Evolutionary conservation across 2,329 filamentous ascomycete genomes (phyloP).

Genomic region (Huntiella moniliformis): DNA sequence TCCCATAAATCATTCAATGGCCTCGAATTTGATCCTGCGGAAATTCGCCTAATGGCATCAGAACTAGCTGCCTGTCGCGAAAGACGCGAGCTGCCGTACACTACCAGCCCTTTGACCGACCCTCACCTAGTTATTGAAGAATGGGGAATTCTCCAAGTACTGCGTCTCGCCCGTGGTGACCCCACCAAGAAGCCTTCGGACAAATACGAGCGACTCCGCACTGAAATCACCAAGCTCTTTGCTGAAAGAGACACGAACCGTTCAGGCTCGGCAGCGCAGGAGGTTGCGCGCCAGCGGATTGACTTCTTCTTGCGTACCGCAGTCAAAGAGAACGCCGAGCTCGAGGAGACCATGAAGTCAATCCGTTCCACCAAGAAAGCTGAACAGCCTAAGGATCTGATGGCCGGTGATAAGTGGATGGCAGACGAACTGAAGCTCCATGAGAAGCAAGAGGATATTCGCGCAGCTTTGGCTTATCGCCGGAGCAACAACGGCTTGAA

Average conservation of each 20-base stretch:
- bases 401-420: slow-evolving; percentile 21
- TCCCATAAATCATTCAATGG: background rate
- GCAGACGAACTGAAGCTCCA: slow-evolving; percentile 13
- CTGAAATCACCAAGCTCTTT: slow-evolving; percentile 20
- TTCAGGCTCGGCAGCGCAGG: slow-evolving; percentile 13
- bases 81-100: slow-evolving; percentile 18
- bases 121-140: slow-evolving; percentile 17
- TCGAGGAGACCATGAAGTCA: slow-evolving; percentile 7
- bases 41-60: slow-evolving; percentile 18
- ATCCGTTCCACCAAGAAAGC: background rate
- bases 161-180: slow-evolving; percentile 16
- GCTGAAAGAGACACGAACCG: slow-evolving; percentile 18
- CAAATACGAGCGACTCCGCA: slow-evolving; percentile 15
- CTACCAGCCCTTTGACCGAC: slow-evolving; percentile 16
- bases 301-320: slow-evolving; percentile 16
- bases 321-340: slow-evolving; percentile 13
- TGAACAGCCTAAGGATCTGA: background rate
- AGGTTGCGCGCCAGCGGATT: slow-evolving; percentile 15
- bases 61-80: slow-evolving; percentile 18
- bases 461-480: background rate
- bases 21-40: slow-evolving; percentile 10
- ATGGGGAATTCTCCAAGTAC: slow-evolving; percentile 16
- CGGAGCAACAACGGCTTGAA: background rate
- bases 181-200: slow-evolving; percentile 10
- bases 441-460: slow-evolving; percentile 1